Evolutionary conservation across 345 rosid species (phyloP), one percentile per base, ranked within the genome.

Genomic region (Leavenworthia alabamica): DNA sequence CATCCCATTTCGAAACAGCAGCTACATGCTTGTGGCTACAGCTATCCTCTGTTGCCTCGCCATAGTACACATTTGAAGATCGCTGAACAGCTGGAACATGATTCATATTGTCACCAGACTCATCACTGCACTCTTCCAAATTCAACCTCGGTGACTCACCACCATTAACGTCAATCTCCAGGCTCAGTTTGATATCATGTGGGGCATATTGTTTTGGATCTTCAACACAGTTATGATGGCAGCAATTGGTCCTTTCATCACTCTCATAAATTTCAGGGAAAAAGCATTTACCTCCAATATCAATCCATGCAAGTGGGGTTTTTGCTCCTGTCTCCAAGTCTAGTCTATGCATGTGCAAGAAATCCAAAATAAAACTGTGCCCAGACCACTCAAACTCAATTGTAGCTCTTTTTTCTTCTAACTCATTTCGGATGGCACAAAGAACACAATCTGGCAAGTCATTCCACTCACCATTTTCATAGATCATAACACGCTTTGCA

Each of bases 301-400:
- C 99, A 74, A 94, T 94, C 99, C 99, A 94, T 32, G 99, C 96
- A 70, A 94, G 79, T 0, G 95, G 84, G 47, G 75, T 79, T 43
- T 78, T 83, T 3, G 42, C 29, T 32, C 92, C 90, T n/a, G 88
- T 86, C 62, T 74, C 82, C 80, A 71, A 31, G 76, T 94, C 85
- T 23, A 90, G 46, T 9, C 73, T 75, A 31, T 76, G 70, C 99
- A 94, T 94, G 28, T 88, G 95, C 80, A 88, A 53, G 66, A 94
- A 84, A 73, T 94, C 96, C 47, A 94, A 77, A 52, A 88, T 68
- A 62, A 68, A 82, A 26, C 17, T 70, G 15, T 42, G 77, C 20
- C 86, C 88, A 23, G 67, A 74, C 28, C 52, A 58, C 64, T 90
- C 83, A 52, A 73, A 77, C 77, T 86, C 88, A 27, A 86, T 51